These are phyloP conservation scores for Moesziomyces aphidis DNA, from an alignment of 1,284 basidiomycete species.

Conservation along the genomic window DNA sequence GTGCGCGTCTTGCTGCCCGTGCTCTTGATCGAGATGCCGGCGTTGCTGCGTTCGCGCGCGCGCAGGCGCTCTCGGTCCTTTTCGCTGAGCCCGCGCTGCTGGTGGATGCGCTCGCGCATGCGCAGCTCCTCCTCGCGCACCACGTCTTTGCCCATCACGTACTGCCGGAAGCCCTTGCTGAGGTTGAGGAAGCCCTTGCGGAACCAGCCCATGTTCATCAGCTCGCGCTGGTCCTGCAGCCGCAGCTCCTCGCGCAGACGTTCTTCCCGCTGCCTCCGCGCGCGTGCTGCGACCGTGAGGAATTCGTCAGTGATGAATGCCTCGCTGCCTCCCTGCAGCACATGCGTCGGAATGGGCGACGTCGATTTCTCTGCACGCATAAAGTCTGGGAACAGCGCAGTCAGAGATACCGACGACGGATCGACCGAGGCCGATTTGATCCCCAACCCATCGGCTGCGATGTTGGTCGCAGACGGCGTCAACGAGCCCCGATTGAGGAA, in stretches of 20 bases:
- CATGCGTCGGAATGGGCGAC: slow-evolving; percentile 12
- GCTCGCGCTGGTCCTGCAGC: slow-evolving; percentile 23
- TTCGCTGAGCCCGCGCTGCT: slow-evolving; percentile 25
- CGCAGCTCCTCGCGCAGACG: slow-evolving; percentile 29
- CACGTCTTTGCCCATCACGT: slow-evolving; percentile 39
- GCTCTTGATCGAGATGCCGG: slow-evolving; percentile 25
- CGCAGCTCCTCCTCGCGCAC: slow-evolving; percentile 20
- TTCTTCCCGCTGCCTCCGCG: slow-evolving; percentile 32
- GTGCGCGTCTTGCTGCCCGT: slow-evolving; percentile 27
- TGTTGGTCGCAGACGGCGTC: slow-evolving; percentile 6
- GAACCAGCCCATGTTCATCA: slow-evolving; percentile 53
- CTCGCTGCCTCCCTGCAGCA: slow-evolving; percentile 11
- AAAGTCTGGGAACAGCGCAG: slow-evolving; percentile 35
- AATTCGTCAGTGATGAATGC: slow-evolving; percentile 45
- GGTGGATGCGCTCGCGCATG: slow-evolving; percentile 10
- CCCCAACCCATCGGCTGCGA: slow-evolving; percentile 21
- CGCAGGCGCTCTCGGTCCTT: slow-evolving; percentile 21
- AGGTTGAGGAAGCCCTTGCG: slow-evolving; percentile 41
- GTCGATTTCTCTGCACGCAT: slow-evolving; percentile 6
- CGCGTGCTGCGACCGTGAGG: slow-evolving; percentile 42
- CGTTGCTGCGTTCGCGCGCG: slow-evolving; percentile 20
- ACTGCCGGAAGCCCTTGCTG: slow-evolving; percentile 26
- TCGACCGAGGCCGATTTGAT: slow-evolving; percentile 21
- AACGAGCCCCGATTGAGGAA: not conserved
- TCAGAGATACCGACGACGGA: slow-evolving; percentile 19